Base-by-base conservation (phyloP, 306 rosid species). In the Bauhinia variegata region DNA sequence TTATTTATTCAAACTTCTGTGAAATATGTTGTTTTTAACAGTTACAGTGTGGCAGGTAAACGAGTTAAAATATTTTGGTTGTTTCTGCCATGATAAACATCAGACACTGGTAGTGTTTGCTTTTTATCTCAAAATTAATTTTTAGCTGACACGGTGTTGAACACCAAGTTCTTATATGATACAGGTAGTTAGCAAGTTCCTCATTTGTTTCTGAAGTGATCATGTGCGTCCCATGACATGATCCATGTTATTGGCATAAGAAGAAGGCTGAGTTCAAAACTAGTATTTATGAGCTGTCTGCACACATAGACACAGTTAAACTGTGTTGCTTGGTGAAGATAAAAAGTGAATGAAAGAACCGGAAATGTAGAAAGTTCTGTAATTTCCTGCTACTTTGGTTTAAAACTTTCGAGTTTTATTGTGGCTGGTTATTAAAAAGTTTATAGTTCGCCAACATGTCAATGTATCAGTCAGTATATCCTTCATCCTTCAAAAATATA, bases 1-100 rank as follows among this genome's bases (percentile, higher is more conserved):
- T 42, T 28, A 60, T 60, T 53, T 72, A 44, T 61, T 66, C 39
- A 58, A 64, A 44, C 65, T 54, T 60, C 50, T 48, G 32, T 28
- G 48, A 59, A 60, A 11, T 58, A 19, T 64, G 39, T 80, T 83
- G 64, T 72, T 51, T 42, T 58, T 85, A 76, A 67, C 59, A 83
- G 85, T 77, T 85, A 71, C 63, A 37, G 37, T 67, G 65, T 85
- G 83, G 75, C 91, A 81, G 91, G 85, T 83, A 72, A 66, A 85
- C 68, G 78, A 72, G 65, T 68, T 75, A 75, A 46, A 78, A 77
- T 54, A 0, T 49, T 28, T 73, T 72, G 72, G 39, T 60, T 23
- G 28, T 39, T 64, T 65, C 51, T 54, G 75, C 43, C 74, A 50
- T 77, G 54, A 23, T 49, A 23, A 70, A 63, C 68, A 64, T 67